Evolutionary conservation across 2,329 filamentous ascomycete genomes (phyloP), one percentile per base, ranked within the genome.

Genomic region (Pestalotiopsis sp.): DNA sequence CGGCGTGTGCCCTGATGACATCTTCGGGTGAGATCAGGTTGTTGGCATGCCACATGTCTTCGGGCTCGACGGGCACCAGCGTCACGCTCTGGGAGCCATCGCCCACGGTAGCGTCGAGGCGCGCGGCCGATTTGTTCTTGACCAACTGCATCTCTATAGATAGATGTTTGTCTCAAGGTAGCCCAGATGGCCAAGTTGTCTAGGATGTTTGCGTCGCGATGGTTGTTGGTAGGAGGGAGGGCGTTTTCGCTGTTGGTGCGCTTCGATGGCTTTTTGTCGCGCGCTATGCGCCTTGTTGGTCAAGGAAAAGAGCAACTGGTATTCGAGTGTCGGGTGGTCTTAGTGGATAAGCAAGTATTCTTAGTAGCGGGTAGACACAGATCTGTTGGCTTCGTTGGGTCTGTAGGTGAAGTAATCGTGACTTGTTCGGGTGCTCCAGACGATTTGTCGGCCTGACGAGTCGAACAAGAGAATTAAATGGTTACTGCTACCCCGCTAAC

Each of bases 11-110:
- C 70, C 83, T 82, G 72, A 90, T 80, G 61, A 85, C 74, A 72
- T 90, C 87, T 70, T 84, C 82, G 68, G 83, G 77, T 11, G 83
- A 79, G 73, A 90, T 88, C 69, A 90, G 82, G 79, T 90, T 90
- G 77, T 90, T 88, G 72, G 86, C 86, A 71, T 90, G 87, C 87
- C 87, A 90, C 84, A 83, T 82, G 69, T 84, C 82, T 69, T 84
- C 82, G 45, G 81, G 80, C 36, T 83, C 82, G 36, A 75, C 75
- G 20, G 82, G 80, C 20, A 83, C 71, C n/a, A 84, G 76, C 13
- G 77, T 76, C 20, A 84, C 75, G 68, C 80, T 79, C 11, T 64
- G 61, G 36, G n/a, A 41, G 13, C 75, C 79, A 68, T 83, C 80
- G 67, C 78, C 80, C 62, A 82, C 71, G 39, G 65, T 27, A 13